These are phyloP conservation scores for Ganoderma multipileum DNA, from an alignment of 1,284 basidiomycete genomes.

Conservation along the genomic window DNA sequence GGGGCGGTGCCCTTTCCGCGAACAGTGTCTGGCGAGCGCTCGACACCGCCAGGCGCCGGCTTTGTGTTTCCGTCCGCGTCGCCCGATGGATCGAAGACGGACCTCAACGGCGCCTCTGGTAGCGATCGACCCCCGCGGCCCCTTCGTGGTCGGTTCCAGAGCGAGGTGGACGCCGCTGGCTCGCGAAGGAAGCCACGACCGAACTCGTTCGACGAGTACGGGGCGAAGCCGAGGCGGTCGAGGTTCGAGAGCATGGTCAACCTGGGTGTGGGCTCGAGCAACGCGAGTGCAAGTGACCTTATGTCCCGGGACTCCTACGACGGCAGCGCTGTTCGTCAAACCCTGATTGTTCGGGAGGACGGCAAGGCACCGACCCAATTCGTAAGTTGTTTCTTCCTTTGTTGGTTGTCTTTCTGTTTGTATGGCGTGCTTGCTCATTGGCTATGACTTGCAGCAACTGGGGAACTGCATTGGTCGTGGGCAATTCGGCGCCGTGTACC, in stretches of 20 bases:
- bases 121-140: slow-evolving; percentile 56
- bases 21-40: slow-evolving; percentile 56
- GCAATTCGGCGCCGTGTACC: slow-evolving; percentile 95
- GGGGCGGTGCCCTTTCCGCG: slow-evolving; percentile 66
- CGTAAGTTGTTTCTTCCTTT: slow-evolving; percentile 60
- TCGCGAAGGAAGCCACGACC: slow-evolving; percentile 61
- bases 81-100: slow-evolving; percentile 31
- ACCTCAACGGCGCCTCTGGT: slow-evolving; percentile 21
- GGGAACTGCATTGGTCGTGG: slow-evolving; percentile 96
- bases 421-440: slow-evolving; percentile 2
- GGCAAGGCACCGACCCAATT: slow-evolving; percentile 85
- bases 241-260: slow-evolving; percentile 76
- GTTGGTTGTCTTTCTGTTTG: background rate
- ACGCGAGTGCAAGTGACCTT: slow-evolving; percentile 71
- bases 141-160: slow-evolving; percentile 70
- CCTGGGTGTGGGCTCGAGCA: slow-evolving; percentile 56
- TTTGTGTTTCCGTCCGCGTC: slow-evolving; percentile 40
- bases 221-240: slow-evolving; percentile 54
- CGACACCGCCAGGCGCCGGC: slow-evolving; percentile 45
- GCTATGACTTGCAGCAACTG: slow-evolving; percentile 69
- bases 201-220: slow-evolving; percentile 73
- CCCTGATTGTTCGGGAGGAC: slow-evolving; percentile 82
- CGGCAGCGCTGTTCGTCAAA: slow-evolving; percentile 71
- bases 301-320: slow-evolving; percentile 64
- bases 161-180: slow-evolving; percentile 66